Evolutionary conservation across 257 asterid genomes (phyloP).

Genomic region (Jacaranda mimosifolia): DNA sequence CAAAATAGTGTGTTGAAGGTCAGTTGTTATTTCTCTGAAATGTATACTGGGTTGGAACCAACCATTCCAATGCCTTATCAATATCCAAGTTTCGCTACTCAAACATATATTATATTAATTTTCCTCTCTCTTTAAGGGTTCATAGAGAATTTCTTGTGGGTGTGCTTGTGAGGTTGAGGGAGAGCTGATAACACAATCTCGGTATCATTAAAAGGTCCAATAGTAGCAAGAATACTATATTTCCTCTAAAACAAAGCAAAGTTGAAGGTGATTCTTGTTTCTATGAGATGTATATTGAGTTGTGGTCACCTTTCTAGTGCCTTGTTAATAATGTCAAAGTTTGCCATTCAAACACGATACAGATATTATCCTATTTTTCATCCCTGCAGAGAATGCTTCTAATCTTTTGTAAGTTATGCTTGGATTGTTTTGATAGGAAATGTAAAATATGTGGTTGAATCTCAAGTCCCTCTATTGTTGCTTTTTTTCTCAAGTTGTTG

Average conservation of each 20-base stretch:
- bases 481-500: constrained; percentile 56
- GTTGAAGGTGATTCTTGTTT: neutral
- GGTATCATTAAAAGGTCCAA: neutral
- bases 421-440: neutral
- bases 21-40: neutral
- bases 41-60: neutral
- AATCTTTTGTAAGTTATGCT: too few relatives aligned
- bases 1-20: neutral
- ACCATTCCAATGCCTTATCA: neutral
- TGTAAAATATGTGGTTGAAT: neutral
- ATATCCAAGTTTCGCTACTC: neutral
- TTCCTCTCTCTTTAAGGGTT: neutral
- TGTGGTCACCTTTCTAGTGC: neutral
- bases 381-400: constrained; percentile 55
- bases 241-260: neutral
- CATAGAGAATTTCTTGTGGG: constrained; percentile 53
- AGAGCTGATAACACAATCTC: too few relatives aligned
- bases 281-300: neutral
- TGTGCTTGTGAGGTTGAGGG: neutral
- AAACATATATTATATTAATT: too few relatives aligned
- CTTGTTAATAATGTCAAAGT: neutral
- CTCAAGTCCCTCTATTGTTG: neutral
- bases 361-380: too few relatives aligned
- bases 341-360: constrained; percentile 41
- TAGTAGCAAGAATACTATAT: neutral